phyloP scores from a whole-genome alignment of 2,329 filamentous ascomycete genomes.

The Scedosporium minutisporum region DNA sequence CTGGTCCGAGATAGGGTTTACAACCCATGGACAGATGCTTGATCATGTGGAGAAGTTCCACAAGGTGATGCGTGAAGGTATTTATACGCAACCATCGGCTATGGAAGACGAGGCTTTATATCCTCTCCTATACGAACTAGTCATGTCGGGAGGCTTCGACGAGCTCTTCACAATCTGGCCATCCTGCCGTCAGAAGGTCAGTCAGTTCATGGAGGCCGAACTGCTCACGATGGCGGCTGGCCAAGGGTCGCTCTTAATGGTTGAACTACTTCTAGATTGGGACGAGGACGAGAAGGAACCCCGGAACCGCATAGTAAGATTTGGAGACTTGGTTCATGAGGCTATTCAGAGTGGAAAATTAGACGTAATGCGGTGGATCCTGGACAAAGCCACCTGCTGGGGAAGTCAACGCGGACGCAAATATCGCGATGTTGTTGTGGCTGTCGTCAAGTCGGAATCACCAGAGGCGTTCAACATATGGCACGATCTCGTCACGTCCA shows the following conservation, averaged over 20 bases:
- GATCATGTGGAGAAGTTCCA: not conserved
- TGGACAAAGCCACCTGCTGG: not conserved
- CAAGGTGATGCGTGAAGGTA: not conserved
- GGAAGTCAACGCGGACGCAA: not conserved
- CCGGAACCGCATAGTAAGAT: not conserved
- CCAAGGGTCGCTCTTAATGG: not conserved
- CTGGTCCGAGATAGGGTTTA: conserved; percentile 13
- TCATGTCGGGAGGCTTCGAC: not conserved
- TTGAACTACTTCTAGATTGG: not conserved
- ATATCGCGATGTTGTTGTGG: not conserved
- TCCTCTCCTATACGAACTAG: not conserved
- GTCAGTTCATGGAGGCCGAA: not conserved
- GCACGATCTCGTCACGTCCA: not conserved
- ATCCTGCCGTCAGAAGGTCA: not conserved
- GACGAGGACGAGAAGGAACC: not conserved
- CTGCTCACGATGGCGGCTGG: not conserved
- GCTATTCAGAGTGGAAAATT: not conserved
- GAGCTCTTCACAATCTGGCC: not conserved
- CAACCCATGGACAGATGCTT: conserved; percentile 7
- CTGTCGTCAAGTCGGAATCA: not conserved
- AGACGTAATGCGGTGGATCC: not conserved
- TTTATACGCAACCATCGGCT: not conserved
- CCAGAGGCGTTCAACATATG: not conserved
- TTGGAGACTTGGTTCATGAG: not conserved
- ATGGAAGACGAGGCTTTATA: not conserved